Evolutionary conservation across 1,284 basidiomycete genomes (phyloP).

Genomic region (Sparassis latifolia): DNA sequence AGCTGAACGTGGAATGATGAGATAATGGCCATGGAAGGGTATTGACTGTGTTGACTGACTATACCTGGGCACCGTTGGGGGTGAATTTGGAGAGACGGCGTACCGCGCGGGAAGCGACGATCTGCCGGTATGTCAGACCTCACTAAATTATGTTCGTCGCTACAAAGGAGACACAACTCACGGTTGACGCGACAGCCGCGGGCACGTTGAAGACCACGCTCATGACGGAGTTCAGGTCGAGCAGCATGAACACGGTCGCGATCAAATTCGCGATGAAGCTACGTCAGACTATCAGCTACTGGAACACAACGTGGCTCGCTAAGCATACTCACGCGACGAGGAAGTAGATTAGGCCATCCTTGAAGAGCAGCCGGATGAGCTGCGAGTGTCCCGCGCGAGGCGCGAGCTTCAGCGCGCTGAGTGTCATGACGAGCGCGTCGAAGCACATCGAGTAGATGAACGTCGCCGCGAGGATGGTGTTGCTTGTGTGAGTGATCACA

Average conservation of each 20-base stretch:
- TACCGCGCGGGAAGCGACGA: slow-evolving; percentile 53
- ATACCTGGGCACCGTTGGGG: slow-evolving; percentile 43
- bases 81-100: slow-evolving; percentile 60
- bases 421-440: slow-evolving; percentile 53
- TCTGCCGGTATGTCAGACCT: not conserved
- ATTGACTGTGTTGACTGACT: slow-evolving; percentile 33
- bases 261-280: slow-evolving; percentile 23
- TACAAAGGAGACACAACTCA: slow-evolving; percentile 6
- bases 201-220: slow-evolving; percentile 29
- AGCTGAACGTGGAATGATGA: slow-evolving; percentile 7
- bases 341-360: slow-evolving; percentile 28
- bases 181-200: slow-evolving; percentile 26
- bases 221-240: slow-evolving; percentile 28
- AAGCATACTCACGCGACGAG: slow-evolving; percentile 20
- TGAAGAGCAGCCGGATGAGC: slow-evolving; percentile 25
- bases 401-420: slow-evolving; percentile 44
- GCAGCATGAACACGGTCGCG: slow-evolving; percentile 28
- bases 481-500: slow-evolving; percentile 49
- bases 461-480: slow-evolving; percentile 49
- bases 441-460: slow-evolving; percentile 73
- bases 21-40: not conserved
- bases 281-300: not conserved
- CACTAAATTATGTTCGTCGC: not conserved
- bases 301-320: not conserved
- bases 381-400: slow-evolving; percentile 22